Evolutionary conservation across 2,329 filamentous ascomycete species (phyloP).

Genomic region (Reticulascus tulasneorum): DNA sequence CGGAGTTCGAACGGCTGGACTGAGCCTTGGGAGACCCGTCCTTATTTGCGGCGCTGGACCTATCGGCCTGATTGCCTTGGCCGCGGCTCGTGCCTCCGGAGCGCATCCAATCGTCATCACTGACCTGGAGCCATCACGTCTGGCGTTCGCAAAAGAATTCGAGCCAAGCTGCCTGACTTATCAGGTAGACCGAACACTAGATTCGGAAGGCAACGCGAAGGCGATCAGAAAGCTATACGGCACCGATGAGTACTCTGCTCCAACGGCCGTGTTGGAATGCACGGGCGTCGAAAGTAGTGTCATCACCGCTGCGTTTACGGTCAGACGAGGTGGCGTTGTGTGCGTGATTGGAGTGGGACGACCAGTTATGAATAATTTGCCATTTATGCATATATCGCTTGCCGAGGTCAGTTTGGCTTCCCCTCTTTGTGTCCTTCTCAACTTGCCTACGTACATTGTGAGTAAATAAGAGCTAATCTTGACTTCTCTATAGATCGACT

Average conservation of each 20-base stretch:
- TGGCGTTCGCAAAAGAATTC: conserved; percentile 55
- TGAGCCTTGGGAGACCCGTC: conserved; percentile 51
- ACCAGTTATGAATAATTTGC: conserved; percentile 59
- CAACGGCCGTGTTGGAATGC: conserved; percentile 59
- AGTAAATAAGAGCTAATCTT: neutral
- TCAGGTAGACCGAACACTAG: conserved; percentile 41
- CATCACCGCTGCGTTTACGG: conserved; percentile 53
- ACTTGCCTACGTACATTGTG: neutral
- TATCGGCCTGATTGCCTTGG: conserved; percentile 57
- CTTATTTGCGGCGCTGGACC: conserved; percentile 61
- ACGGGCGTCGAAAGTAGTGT: conserved; percentile 63
- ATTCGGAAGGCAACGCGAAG: conserved; percentile 45
- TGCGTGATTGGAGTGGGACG: conserved; percentile 63
- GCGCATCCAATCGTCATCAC: conserved; percentile 62
- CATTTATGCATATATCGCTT: conserved; percentile 63
- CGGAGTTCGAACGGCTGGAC: conserved; percentile 48
- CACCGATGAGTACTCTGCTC: conserved; percentile 50
- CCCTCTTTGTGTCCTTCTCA: neutral
- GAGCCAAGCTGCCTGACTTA: conserved; percentile 53
- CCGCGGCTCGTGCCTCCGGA: conserved; percentile 56
- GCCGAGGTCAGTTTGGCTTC: conserved; percentile 42
- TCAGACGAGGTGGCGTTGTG: conserved; percentile 53
- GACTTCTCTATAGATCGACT: conserved; percentile 46
- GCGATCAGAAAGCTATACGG: conserved; percentile 53
- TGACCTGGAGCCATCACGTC: conserved; percentile 52